Evolutionary conservation across 2,329 filamentous ascomycete species (phyloP), one percentile per base, ranked within the genome.

Genomic region (Trichophaea hybrida): DNA sequence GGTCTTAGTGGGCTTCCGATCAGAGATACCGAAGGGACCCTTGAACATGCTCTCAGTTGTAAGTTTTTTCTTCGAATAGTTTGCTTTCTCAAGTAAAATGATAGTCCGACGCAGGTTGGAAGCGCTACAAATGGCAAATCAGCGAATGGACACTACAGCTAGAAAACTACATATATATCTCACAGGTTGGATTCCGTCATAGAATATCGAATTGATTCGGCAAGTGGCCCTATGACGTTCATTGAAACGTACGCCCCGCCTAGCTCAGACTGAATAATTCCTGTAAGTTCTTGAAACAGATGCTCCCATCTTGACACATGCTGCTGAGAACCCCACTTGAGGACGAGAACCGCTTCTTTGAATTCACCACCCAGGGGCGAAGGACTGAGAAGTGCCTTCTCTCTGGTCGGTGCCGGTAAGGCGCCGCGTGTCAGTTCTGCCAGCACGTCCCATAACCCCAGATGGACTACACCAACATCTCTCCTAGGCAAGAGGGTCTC

Each of bases 181-280:
- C 15, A 49, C 44, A 49, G 17, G 15, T 24, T 13, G 50, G 34
- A 33, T 4, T 69, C 62, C 13, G 68, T 54, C 44, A 60, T 60
- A 52, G 69, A 70, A 35, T 59, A 56, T 40, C 75, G 67, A 4
- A 85, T 65, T 1, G 71, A 68, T 65, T 80, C 83, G 0, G 86
- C 80, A 2, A 93, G 68, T 1, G 84, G 85, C 62, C 94, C 88
- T 43, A 90, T 75, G 1, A 88, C 76, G 31, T 80, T 78, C 54
- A 86, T 75, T 4, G 82, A 79, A 44, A 83, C 77, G 5, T 81
- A 83, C 13, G 80, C 78, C 62, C 88, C 82, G 2, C 87, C 86
- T 56, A 79, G 79, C 64, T 88, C 82, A 10, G 76, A 73, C 15
- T 75, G 77, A 5, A 84, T 78, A 56, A 80, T 78, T 6, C 76